Base-by-base conservation (phyloP, 768 basidiomycete genomes). In the Tulasnella sp. region DNA sequence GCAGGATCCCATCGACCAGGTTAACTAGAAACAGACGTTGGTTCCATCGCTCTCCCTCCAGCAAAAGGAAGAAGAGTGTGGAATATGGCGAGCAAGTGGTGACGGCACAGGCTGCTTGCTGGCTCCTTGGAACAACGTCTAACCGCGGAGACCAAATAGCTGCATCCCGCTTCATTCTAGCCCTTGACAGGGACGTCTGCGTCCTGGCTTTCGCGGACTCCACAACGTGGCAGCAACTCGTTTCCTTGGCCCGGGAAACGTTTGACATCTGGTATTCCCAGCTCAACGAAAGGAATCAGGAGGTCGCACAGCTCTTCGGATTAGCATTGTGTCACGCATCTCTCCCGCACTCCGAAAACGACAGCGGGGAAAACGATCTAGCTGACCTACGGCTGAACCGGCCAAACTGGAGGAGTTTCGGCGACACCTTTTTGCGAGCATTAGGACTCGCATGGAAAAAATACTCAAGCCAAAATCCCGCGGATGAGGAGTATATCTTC, bases 71-170 rank as follows among this genome's bases (percentile, higher is more conserved):
- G 46, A 16, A 46, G 46, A 54, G 11, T n/a, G 24, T 8, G 54
- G n/a, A 54, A 12, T 7, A 54, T 22, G 24, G 54, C 24, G 54
- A 54, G 54, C 24, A 54, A 22, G 7, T n/a, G 8, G 24, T 54
- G 24, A n/a, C 24, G 7, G 54, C 54, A 24, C 54, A 54, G 11
- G 54, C 54, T 9, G 54, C 54, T 54, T n/a, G 54, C 11, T 54
- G 54, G 54, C 54, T 54, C 4, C 54, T 54, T 54, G 24, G n/a
- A 8, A 54, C 54, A n/a, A 24, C 54, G n/a, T 54, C 54, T 7
- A 54, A 54, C n/a, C 54, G 54, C 54, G 54, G 24, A n/a, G 54
- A 54, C 54, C 54, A 54, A 54, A n/a, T 54, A 54, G 54, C 54
- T 12, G 54, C 54, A 9, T 22, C 54, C 24, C 54, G n/a, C 7